Base-by-base conservation (phyloP, 371 early-diverging fungal species). In the Phascolomyces articulosus region DNA sequence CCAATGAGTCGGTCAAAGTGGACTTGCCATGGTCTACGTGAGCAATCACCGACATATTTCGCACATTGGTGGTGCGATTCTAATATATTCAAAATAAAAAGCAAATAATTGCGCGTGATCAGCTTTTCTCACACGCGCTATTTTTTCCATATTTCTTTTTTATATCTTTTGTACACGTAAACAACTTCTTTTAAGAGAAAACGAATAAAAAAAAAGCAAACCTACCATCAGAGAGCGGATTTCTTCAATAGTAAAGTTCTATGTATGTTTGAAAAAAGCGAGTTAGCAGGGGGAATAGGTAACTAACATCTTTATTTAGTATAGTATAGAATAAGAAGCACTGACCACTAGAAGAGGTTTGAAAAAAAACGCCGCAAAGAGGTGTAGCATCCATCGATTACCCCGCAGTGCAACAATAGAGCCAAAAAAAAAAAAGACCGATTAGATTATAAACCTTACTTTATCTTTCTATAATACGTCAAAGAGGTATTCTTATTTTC, bases 41-140 rank as follows among this genome's bases (percentile, higher is more conserved):
- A 69, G 99, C 99, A 87, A 99, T 99, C 68, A 99, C 99, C 68
- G 98, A 97, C 94, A 99, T 99, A 91, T 99, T 99, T 78, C 99
- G 96, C 73, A 99, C 94, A 88, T 99, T 99, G 72, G 86, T 71
- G 18, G 65, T 65, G 44, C 62, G 61, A 58, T 66, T 58, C 70
- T 70, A 63, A 44, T 44, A 44, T 8, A 2, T 55, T 13, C 9
- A 20, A 44, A n/a, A n/a, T 55, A 27, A 18, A 9, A 44, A 40
- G 9, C n/a, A 18, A 59, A 28, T 61, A 59, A 20, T 58, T 41
- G 58, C 57, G 47, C 27, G 47, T 44, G 40, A 34, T 40, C 18
- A 51, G 62, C 27, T 29, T 51, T 51, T 26, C 62, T 59, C 40
- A 20, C 40, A n/a, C 48, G 40, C 24, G 9, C 11, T 34, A 41